Evolutionary conservation across 1,284 basidiomycete species (phyloP).

Genomic region (Moesziomyces sp.): DNA sequence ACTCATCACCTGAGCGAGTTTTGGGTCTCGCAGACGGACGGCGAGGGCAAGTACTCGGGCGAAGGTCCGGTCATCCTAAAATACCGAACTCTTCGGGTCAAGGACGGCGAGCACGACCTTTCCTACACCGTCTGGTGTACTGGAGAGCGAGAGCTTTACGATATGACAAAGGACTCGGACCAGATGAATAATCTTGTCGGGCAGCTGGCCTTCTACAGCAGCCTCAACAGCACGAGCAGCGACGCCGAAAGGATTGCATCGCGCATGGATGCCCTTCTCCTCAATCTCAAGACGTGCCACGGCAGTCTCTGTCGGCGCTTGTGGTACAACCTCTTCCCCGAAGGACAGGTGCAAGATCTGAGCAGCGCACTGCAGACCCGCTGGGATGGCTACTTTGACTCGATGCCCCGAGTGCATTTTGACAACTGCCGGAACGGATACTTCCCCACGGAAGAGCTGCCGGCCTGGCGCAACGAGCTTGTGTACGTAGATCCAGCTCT

Average conservation of each 20-base stretch:
- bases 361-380: background rate
- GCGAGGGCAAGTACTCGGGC: conserved; percentile 6
- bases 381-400: conserved; percentile 13
- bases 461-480: too few relatives aligned
- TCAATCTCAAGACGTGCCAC: conserved; percentile 8
- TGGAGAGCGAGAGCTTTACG: background rate
- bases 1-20: conserved; percentile 15
- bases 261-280: conserved; percentile 6
- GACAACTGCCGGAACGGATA: too few relatives aligned
- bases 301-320: conserved; percentile 2
- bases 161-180: too few relatives aligned
- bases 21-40: conserved; percentile 3
- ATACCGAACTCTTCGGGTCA: conserved; percentile 7
- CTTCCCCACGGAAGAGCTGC: too few relatives aligned
- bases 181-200: background rate
- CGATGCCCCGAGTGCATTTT: conserved; percentile 3
- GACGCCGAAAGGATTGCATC: conserved; percentile 1
- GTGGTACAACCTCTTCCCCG: conserved; percentile 11
- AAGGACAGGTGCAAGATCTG: conserved; percentile 4
- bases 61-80: background rate
- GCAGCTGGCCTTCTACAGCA: background rate
- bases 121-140: conserved; percentile 9
- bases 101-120: conserved; percentile 2
- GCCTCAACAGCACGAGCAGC: background rate
- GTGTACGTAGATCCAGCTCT: too few relatives aligned